phyloP scores from a whole-genome alignment of 495 filamentous ascomycete species.

The Parachaetomium inaequale region DNA sequence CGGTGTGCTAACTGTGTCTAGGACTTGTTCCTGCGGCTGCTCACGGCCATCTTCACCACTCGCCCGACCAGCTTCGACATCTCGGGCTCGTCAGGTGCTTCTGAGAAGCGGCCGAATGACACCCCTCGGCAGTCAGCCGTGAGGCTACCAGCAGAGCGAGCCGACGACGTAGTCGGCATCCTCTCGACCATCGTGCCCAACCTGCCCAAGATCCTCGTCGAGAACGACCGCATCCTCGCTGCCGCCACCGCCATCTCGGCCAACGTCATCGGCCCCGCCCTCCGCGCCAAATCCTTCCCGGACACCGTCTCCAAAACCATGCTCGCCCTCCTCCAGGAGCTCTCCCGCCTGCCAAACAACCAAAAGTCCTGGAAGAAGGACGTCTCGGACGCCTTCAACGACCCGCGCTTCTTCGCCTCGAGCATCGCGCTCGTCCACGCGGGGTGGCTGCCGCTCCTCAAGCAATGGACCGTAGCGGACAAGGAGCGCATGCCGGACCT shows the following conservation, averaged over 20 bases:
- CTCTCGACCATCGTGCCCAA: constrained; percentile 74
- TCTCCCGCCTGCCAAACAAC: constrained; percentile 69
- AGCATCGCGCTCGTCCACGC: constrained; percentile 61
- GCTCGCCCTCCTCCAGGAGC: constrained; percentile 70
- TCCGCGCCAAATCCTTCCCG: constrained; percentile 84
- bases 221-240: constrained; percentile 75
- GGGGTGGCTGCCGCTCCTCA: constrained; percentile 78
- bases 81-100: constrained; percentile 24
- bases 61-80: constrained; percentile 64
- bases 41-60: constrained; percentile 88
- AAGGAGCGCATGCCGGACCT: constrained; percentile 86
- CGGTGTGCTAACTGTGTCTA: constrained; percentile 36
- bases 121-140: constrained; percentile 23
- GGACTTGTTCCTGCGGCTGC: constrained; percentile 84
- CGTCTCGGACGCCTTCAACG: constrained; percentile 85
- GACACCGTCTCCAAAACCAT: constrained; percentile 72
- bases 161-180: constrained; percentile 78
- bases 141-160: constrained; percentile 38
- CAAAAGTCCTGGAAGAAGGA: constrained; percentile 94
- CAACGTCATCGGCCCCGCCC: constrained; percentile 74
- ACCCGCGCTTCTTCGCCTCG: constrained; percentile 73
- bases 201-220: constrained; percentile 79
- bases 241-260: constrained; percentile 77
- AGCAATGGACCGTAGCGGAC: constrained; percentile 76
- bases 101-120: constrained; percentile 30